Evolutionary conservation across 1,139 yeast genomes (phyloP).

Genomic region (Debaryomyces sp.): DNA sequence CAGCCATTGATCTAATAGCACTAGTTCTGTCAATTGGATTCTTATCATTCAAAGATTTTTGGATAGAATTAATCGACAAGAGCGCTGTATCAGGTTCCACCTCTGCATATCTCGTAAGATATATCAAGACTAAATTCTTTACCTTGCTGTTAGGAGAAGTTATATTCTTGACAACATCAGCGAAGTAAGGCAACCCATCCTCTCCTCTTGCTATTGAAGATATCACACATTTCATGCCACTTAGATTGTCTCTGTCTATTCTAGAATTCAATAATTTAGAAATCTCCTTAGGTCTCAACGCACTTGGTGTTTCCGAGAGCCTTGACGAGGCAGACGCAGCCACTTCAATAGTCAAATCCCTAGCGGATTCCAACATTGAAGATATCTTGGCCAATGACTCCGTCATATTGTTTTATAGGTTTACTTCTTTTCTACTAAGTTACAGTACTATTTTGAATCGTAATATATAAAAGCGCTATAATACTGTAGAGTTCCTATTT

Average conservation of each 20-base stretch:
- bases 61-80: slow-evolving; percentile 88
- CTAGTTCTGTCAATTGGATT: slow-evolving; percentile 69
- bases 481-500: slow-evolving; percentile 12
- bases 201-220: slow-evolving; percentile 66
- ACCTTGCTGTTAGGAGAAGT: slow-evolving; percentile 71
- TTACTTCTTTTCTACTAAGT: background rate
- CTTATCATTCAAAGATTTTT: slow-evolving; percentile 74
- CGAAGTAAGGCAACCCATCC: slow-evolving; percentile 66
- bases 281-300: slow-evolving; percentile 64
- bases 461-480: background rate
- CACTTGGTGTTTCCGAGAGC: slow-evolving; percentile 58
- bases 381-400: slow-evolving; percentile 46
- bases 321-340: slow-evolving; percentile 77
- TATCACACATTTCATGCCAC: slow-evolving; percentile 79
- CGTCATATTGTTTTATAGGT: slow-evolving; percentile 28
- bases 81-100: slow-evolving; percentile 86
- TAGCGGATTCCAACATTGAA: slow-evolving; percentile 73
- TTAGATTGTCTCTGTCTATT: slow-evolving; percentile 67
- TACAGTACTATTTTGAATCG: background rate
- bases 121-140: slow-evolving; percentile 76
- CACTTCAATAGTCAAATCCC: slow-evolving; percentile 77
- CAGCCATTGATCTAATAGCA: slow-evolving; percentile 78
- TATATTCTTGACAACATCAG: slow-evolving; percentile 88
- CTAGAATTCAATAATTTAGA: slow-evolving; percentile 67
- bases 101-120: slow-evolving; percentile 78